Conservation (phyloP, 2,329 filamentous ascomycete genomes). For the Xylariaceae sp. region DNA sequence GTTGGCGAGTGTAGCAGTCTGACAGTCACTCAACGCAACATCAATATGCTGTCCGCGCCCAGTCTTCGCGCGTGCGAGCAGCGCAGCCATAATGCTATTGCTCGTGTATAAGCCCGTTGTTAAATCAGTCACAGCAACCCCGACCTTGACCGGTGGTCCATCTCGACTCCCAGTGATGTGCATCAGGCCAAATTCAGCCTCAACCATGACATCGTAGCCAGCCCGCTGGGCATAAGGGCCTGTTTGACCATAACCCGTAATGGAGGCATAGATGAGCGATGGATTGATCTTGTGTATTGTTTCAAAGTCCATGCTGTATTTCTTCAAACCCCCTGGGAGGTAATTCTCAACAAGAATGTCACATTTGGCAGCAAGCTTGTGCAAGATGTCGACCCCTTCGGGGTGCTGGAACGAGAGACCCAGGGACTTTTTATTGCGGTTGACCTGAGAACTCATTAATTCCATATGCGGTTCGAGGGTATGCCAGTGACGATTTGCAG, state of each 20-base stretch:
- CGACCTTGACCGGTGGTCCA: conserved; percentile 93
- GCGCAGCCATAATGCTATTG: conserved; percentile 92
- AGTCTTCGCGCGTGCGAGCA: conserved; percentile 76
- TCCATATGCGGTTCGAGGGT: conserved; percentile 1
- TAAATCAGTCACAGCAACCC: conserved; percentile 94
- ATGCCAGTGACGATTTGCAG: not conserved
- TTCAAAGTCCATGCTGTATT: conserved; percentile 89
- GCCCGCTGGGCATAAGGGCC: conserved; percentile 87
- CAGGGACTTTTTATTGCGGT: conserved; percentile 96
- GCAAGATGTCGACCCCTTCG: conserved; percentile 83
- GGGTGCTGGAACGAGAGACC: conserved; percentile 89
- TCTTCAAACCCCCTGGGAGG: conserved; percentile 85
- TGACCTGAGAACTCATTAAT: conserved; percentile 65
- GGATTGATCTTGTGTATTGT: conserved; percentile 84
- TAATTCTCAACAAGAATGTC: conserved; percentile 98
- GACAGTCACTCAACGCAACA: conserved; percentile 88
- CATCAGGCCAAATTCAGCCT: conserved; percentile 98
- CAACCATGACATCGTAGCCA: conserved; percentile 99
- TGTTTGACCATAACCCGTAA: conserved; percentile 96
- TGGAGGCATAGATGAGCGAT: conserved; percentile 87
- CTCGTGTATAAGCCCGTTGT: conserved; percentile 95
- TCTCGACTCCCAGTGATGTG: conserved; percentile 92
- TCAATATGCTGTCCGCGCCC: conserved; percentile 92
- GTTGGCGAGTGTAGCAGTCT: conserved; percentile 93
- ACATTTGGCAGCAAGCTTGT: conserved; percentile 81